These are phyloP conservation scores for Glarea lozoyensis DNA, from an alignment of 495 filamentous ascomycete species.

Conservation along the genomic window DNA sequence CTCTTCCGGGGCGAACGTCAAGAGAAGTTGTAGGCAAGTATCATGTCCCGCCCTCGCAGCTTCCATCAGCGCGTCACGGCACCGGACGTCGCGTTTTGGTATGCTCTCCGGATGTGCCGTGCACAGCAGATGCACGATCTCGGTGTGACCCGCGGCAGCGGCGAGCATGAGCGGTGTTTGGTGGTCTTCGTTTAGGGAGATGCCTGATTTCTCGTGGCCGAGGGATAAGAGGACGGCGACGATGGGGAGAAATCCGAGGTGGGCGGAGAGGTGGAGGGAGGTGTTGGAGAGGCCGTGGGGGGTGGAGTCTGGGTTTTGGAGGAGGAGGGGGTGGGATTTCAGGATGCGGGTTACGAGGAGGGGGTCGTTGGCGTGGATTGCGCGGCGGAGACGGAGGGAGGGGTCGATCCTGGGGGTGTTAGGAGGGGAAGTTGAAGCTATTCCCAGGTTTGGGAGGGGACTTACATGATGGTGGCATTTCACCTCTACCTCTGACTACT, in stretches of 20 bases:
- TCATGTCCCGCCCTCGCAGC: constrained; percentile 48
- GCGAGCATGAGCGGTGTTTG: constrained; percentile 66
- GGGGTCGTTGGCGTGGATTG: constrained; percentile 63
- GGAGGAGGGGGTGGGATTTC: constrained; percentile 51
- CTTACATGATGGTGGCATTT: too few species aligned
- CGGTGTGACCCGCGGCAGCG: constrained; percentile 45
- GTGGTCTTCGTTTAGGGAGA: constrained; percentile 60
- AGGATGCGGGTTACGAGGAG: constrained; percentile 65
- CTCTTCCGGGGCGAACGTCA: constrained; percentile 39
- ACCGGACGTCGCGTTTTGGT: constrained; percentile 49
- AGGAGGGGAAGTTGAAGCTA: too few species aligned
- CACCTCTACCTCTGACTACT: too few species aligned
- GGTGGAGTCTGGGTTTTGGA: constrained; percentile 59
- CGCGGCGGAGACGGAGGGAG: constrained; percentile 57
- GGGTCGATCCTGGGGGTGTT: constrained; percentile 68
- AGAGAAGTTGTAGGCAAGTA: constrained; percentile 49
- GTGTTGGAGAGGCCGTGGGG: constrained; percentile 53
- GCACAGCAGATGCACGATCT: constrained; percentile 50
- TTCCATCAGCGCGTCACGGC: constrained; percentile 49
- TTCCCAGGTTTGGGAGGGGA: too few species aligned
- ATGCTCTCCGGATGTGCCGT: too few species aligned
- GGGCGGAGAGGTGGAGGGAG: constrained; percentile 65
- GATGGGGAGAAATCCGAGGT: constrained; percentile 56
- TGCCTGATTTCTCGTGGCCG: constrained; percentile 47
- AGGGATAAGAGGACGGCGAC: constrained; percentile 43